A percentile compares a stretch with the other conserved stretches of the same genome.
Conservation (phyloP, 139 green algal species). For the Axilococcus clingmanii region DNA sequence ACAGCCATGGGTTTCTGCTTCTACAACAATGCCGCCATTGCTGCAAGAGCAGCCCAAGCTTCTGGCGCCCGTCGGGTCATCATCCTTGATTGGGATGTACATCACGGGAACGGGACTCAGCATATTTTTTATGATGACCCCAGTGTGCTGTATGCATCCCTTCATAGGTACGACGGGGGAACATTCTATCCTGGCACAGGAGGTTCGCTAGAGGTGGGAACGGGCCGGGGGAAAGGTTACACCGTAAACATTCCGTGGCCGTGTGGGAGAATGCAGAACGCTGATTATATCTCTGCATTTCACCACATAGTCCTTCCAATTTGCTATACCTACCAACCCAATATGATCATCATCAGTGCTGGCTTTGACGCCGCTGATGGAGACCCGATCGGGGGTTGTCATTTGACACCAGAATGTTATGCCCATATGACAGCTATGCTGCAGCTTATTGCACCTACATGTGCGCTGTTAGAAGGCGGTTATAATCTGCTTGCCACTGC, state of each 20-base stretch:
- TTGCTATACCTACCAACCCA: constrained; percentile 56
- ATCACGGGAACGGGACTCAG: constrained; percentile 74
- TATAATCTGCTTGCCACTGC: constrained; percentile 55
- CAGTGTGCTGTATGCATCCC: constrained; percentile 71
- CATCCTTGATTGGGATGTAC: constrained; percentile 87
- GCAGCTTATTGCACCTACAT: constrained; percentile 48
- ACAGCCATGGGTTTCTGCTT: constrained; percentile 71
- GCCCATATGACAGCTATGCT: constrained; percentile 34
- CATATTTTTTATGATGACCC: constrained; percentile 73
- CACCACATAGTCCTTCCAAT: constrained; percentile 68
- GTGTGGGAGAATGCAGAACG: constrained; percentile 52
- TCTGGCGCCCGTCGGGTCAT: constrained; percentile 36
- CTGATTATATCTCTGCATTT: constrained; percentile 42
- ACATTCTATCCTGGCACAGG: constrained; percentile 52
- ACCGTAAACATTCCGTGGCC: constrained; percentile 81
- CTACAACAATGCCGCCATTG: constrained; percentile 62
- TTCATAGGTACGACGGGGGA: constrained; percentile 60
- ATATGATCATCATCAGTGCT: constrained; percentile 66
- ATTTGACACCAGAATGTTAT: constrained; percentile 67
- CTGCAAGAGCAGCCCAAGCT: constrained; percentile 49
- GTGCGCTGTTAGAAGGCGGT: constrained; percentile 75
- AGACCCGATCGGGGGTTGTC: constrained; percentile 75
- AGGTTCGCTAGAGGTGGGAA: constrained; percentile 48
- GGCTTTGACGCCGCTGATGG: constrained; percentile 83
- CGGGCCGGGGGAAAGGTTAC: constrained; percentile 47